phyloP scores from a whole-genome alignment of 139 green algal species.

The Chlamydomonas schloesseri region DNA sequence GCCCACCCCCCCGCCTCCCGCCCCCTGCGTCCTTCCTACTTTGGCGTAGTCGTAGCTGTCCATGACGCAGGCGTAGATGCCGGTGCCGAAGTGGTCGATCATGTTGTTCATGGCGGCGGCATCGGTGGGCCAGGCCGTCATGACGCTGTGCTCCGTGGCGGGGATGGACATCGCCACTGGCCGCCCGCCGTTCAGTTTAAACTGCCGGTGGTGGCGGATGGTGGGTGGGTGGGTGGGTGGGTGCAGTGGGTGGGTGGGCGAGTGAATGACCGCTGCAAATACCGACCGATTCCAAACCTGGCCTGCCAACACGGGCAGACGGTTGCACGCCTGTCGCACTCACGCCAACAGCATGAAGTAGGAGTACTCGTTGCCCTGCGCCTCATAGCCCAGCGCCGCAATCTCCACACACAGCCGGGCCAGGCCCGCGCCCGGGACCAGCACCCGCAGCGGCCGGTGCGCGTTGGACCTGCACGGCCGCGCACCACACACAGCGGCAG shows the following conservation, averaged over 20 bases:
- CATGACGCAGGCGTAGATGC: conserved; percentile 90
- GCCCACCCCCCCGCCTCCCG: not conserved
- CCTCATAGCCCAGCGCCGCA: conserved; percentile 71
- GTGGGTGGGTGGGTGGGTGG: not conserved
- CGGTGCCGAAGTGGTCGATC: conserved; percentile 86
- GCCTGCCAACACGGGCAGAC: no score
- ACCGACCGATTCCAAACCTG: no score
- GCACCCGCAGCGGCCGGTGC: conserved; percentile 61
- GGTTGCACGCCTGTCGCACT: no score
- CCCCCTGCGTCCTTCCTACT: not conserved
- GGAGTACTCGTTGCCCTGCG: conserved; percentile 95
- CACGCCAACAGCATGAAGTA: conserved; percentile 96
- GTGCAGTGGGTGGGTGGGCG: not conserved
- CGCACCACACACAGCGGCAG: no score
- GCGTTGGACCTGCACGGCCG: conserved; percentile 19
- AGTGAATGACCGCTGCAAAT: no score
- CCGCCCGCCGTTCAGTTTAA: conserved; percentile 86
- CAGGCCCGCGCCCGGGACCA: conserved; percentile 93
- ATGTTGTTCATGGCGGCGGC: conserved; percentile 88
- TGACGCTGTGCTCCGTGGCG: conserved; percentile 93
- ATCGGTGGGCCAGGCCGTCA: conserved; percentile 92
- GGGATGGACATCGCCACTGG: conserved; percentile 86
- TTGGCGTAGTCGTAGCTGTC: conserved; percentile 91
- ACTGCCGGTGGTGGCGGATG: conserved; percentile 63
- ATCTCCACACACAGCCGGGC: conserved; percentile 87